A percentile compares a stretch with the other conserved stretches of the same genome.
Evolutionary conservation across 108 stramenopile species (phyloP).

Genomic region (Fragilaria crotonensis): DNA sequence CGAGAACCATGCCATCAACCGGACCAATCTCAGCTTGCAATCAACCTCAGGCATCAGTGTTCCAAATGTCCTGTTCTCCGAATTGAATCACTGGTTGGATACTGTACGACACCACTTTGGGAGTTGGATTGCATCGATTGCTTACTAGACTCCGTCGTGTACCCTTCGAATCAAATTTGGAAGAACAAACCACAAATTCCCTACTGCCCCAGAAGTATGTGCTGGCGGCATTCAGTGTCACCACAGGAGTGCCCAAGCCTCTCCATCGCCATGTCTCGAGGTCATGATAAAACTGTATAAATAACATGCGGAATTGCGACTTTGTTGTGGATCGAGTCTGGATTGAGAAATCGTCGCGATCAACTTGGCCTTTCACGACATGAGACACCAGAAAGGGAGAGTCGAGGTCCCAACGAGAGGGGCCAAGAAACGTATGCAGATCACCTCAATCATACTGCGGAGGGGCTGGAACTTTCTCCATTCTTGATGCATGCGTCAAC

Average conservation of each 20-base stretch:
- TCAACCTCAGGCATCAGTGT: constrained; percentile 36
- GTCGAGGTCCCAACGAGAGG: constrained; percentile 45
- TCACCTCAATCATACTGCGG: too few relatives aligned
- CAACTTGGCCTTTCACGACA: constrained; percentile 57
- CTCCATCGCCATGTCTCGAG: constrained; percentile 34
- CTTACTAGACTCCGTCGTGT: constrained; percentile 19
- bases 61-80: constrained; percentile 52
- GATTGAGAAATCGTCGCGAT: constrained; percentile 54
- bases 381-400: too few relatives aligned
- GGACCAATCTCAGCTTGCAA: constrained; percentile 24
- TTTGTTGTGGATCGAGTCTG: constrained; percentile 10
- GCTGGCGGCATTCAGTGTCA: constrained; percentile 79
- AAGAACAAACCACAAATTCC: constrained; percentile 51
- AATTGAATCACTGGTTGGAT: constrained; percentile 46
- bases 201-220: constrained; percentile 50
- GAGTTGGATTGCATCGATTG: constrained; percentile 20
- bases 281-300: not conserved
- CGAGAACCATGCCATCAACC: constrained; percentile 14
- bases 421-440: constrained; percentile 65
- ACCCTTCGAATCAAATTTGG: constrained; percentile 20
- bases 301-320: not conserved
- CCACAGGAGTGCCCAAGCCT: constrained; percentile 75
- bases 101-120: constrained; percentile 40
- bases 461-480: too few relatives aligned
- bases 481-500: too few relatives aligned